Evolutionary conservation across 2,329 filamentous ascomycete genomes (phyloP), one percentile per base, ranked within the genome.

Genomic region (Pseudogymnoascus sp.): DNA sequence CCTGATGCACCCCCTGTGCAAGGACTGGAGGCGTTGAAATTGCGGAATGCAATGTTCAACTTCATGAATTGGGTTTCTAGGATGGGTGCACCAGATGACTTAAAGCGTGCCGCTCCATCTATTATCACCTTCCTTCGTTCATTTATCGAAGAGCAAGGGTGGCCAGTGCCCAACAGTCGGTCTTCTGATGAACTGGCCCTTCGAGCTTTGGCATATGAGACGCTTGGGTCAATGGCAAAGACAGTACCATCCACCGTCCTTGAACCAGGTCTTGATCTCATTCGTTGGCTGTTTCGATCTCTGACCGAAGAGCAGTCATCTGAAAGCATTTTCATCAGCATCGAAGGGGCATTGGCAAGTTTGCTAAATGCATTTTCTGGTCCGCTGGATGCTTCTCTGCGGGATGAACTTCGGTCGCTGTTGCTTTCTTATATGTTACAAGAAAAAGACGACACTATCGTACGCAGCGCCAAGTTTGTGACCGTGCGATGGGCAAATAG

Each of bases 401-500:
- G 62, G 21, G 57, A 64, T 24, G 68, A 69, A 54, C 60, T 73
- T 31, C 68, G 71, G 37, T 62, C 78, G 10, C 79, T 94, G 60
- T 78, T 95, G 7, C 76, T 92, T 7, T 79, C 81, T 29, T 88
- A 91, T 66, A 89, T 91, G 81, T 77, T 76, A 50, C 75, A 82
- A 0, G 68, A 76, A 0, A 78, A 82, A 13, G 75, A 76, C 5
- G 68, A 72, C 1, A 76, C 77, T n/a, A 77, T 82, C 13, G 77
- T 86, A n/a, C 82, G 88, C 66, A 92, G 88, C 68, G 88, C 89
- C 35, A 85, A 90, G 6, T 94, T 92, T 74, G 87, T 90, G 17
- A 87, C 87, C 24, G 86, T 94, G 6, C 89, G 94, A 62, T 97
- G 93, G 79, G 90, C 91, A 9, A 97, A 97, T 71, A 83, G 90